Evolutionary conservation across 495 filamentous ascomycete species (phyloP), one percentile per base, ranked within the genome.

Genomic region (Tuber indicum): DNA sequence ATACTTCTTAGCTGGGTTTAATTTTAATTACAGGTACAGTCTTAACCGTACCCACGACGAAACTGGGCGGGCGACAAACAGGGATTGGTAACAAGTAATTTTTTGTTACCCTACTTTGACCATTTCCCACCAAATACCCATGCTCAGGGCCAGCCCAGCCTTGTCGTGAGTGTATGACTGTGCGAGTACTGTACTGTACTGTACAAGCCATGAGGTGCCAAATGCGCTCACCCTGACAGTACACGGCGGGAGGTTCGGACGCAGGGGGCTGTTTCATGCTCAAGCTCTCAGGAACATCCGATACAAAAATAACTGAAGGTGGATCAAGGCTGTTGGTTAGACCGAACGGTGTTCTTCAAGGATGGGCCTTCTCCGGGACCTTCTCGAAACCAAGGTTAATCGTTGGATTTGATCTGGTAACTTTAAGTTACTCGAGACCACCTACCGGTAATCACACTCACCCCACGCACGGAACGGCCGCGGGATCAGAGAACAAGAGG

Each of bases 181-280:
- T 47, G 19, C 17, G 46, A 19, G 23, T 52, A 41, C 39, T 0
- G 39, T 41, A 32, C 32, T 32, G 23, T 52, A 41, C 39, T 5
- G 39, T 41, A 52, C 52, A 62, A 62, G 58, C 26, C 32, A 66
- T 66, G 58, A 66, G 74, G 74, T 70, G 70, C 78, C 71, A 75
- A 79, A 76, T 76, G 78, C 71, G 74, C 78, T 73, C 77, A 73
- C 26, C 77, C 77, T 75, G 32, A 71, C 49, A 58, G 74, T 52
- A 36, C 52, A 72, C 77, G 76, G 74, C 78, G 78, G 78, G 78
- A 80, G 71, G 74, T 74, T 75, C 77, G 78, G 62, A 80, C 74
- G 78, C 78, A 80, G 78, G 78, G 78, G 78, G 74, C 26, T 80
- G 78, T 80, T 80, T 80, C 77, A 80, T 74, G 74, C 49, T 41